Evolutionary conservation across 2,329 filamentous ascomycete genomes (phyloP), one percentile per base, ranked within the genome.

Genomic region (Fusarium chuoi): DNA sequence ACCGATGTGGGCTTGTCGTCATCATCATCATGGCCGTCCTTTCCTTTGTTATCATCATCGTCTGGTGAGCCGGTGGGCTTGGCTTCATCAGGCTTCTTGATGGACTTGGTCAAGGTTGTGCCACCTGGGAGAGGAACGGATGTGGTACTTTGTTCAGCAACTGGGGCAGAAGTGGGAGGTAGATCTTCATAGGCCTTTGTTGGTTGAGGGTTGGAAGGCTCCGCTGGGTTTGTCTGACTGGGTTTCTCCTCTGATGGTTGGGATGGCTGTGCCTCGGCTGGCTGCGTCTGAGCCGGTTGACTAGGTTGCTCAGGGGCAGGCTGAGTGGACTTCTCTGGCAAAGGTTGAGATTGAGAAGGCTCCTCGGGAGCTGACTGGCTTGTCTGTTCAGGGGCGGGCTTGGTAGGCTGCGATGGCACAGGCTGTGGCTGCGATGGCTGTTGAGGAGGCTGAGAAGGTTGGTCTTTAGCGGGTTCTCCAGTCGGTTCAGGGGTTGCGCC

Each of bases 41-140:
- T 56, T 36, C 38, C 65, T 26, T 61, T 60, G 12, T 39, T 54
- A 4, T 39, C 64, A 35, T 52, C 55, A 41, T 61, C 33, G 22
- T 48, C 52, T 54, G 66, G 66, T 33, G 71, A 49, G 20, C 64
- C 39, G 3, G 62, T 68, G n/a, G 71, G 69, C 22, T 65, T 57
- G 13, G 73, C 66, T 14, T 74, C 65, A 24, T 68, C 68, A 12
- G 78, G 77, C 36, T 69, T 55, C 66, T 75, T 75, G 70, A 81
- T 78, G 39, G 78, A 75, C 38, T 80, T 77, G 36, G 74, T 79
- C 68, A 81, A 64, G 39, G 76, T 77, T 46, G 71, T 78, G 35
- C 62, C 51, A 7, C 65, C 65, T 6, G 69, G 48, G 20, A 66
- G 55, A 52, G 62, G 11, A 24, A 69, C 46, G n/a, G 68, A 41